Conservation (phyloP, 805 yeast species). For the Cephaloascus albidus region DNA sequence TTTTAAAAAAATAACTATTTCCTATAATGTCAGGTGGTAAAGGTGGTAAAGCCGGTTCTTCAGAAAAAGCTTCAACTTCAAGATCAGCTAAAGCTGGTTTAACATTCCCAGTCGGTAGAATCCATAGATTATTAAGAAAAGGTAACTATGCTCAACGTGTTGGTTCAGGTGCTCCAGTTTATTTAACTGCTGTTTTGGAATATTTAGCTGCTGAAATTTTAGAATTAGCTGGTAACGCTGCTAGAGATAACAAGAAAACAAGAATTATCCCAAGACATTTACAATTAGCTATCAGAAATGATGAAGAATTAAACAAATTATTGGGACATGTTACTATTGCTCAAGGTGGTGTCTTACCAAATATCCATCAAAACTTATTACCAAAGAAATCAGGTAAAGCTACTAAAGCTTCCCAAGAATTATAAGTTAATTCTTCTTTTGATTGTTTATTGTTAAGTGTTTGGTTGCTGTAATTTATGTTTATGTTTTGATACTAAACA, state of each 20-base stretch:
- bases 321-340: slow-evolving; percentile 42
- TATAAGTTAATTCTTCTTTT: slow-evolving; percentile 20
- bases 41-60: slow-evolving; percentile 27
- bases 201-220: slow-evolving; percentile 41
- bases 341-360: slow-evolving; percentile 46
- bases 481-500: slow-evolving; percentile 1
- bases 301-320: slow-evolving; percentile 41
- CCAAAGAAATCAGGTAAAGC: slow-evolving; percentile 46
- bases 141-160: slow-evolving; percentile 44
- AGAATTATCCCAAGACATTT: slow-evolving; percentile 44
- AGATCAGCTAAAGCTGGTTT: slow-evolving; percentile 36
- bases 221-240: slow-evolving; percentile 44
- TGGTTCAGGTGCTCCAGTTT: slow-evolving; percentile 44
- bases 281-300: slow-evolving; percentile 43
- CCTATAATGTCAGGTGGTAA: slow-evolving; percentile 14
- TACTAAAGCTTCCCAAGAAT: slow-evolving; percentile 47
- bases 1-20: too few species aligned
- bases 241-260: slow-evolving; percentile 42
- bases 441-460: background rate
- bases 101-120: slow-evolving; percentile 37
- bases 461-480: slow-evolving; percentile 9
- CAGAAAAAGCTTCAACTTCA: slow-evolving; percentile 32
- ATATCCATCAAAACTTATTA: slow-evolving; percentile 38
- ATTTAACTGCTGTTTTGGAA: slow-evolving; percentile 40
- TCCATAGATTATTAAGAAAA: slow-evolving; percentile 36